Percentiles rank a stretch among this genome's conserved stretches.
phyloP scores from a whole-genome alignment of 2,329 filamentous ascomycete species.

The Akanthomyces muscarius region DNA sequence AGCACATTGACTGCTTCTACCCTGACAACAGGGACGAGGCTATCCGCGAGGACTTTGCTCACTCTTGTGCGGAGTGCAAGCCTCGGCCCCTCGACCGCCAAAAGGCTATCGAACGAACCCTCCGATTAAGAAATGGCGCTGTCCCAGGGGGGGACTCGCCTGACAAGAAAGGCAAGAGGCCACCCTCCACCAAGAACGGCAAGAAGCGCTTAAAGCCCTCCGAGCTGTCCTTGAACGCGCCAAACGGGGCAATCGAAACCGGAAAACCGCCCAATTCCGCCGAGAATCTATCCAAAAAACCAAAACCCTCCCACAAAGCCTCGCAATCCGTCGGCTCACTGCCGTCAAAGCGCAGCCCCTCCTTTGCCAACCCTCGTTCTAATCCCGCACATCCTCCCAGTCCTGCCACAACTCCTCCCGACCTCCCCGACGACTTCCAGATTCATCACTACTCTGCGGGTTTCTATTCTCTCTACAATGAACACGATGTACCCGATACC shows the following conservation, averaged over 20 bases:
- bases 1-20: constrained; percentile 97
- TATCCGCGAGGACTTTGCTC: constrained; percentile 66
- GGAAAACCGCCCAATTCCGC: constrained; percentile 44
- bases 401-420: constrained; percentile 71
- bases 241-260: constrained; percentile 54
- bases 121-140: constrained; percentile 51
- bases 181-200: constrained; percentile 76
- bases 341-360: constrained; percentile 60
- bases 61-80: constrained; percentile 86
- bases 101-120: constrained; percentile 67
- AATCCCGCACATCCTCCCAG: constrained; percentile 62
- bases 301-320: constrained; percentile 76
- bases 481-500: constrained; percentile 54
- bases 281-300: constrained; percentile 65
- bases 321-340: constrained; percentile 73
- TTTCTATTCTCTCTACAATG: constrained; percentile 71
- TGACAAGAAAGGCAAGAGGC: constrained; percentile 71
- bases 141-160: constrained; percentile 44
- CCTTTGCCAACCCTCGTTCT: constrained; percentile 58
- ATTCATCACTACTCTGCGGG: constrained; percentile 68
- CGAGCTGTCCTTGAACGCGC: constrained; percentile 65
- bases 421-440: constrained; percentile 57
- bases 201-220: constrained; percentile 72
- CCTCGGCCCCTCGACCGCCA: constrained; percentile 70
- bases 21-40: constrained; percentile 66